phyloP scores from a whole-genome alignment of 768 basidiomycete species.

The Mycena galopus region DNA sequence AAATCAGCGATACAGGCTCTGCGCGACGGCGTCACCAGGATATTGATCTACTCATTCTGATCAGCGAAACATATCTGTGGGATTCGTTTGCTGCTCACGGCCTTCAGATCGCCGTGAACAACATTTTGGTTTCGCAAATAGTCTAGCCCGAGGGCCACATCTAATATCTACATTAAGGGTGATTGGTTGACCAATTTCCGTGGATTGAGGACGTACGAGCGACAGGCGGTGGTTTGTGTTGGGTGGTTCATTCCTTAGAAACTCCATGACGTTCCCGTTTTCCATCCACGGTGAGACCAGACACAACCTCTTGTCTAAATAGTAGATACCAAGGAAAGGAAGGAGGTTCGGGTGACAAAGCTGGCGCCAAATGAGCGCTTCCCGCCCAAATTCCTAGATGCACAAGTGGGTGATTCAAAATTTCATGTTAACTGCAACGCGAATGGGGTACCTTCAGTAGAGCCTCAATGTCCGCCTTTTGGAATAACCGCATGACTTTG shows the following conservation, averaged over 20 bases:
- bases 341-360: conserved; percentile 45
- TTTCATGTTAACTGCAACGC: background rate
- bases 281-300: conserved; percentile 57
- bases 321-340: conserved; percentile 45
- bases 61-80: conserved; percentile 4
- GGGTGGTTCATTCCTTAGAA: conserved; percentile 41
- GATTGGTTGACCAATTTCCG: background rate
- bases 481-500: conserved; percentile 28
- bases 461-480: conserved; percentile 15
- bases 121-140: background rate
- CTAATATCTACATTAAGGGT: background rate
- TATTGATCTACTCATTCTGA: background rate
- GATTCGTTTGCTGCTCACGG: background rate
- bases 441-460: conserved; percentile 11
- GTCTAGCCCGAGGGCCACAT: background rate
- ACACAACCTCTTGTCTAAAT: conserved; percentile 36
- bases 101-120: background rate
- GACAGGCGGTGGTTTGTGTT: conserved; percentile 32
- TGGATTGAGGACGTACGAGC: conserved; percentile 46
- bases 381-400: conserved; percentile 33
- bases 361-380: conserved; percentile 30
- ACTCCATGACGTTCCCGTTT: conserved; percentile 48
- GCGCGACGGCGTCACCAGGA: conserved; percentile 41
- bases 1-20: conserved; percentile 44
- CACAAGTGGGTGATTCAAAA: background rate